Conservation (phyloP, 768 basidiomycete species). For the Brasilioporus rufonigricans region DNA sequence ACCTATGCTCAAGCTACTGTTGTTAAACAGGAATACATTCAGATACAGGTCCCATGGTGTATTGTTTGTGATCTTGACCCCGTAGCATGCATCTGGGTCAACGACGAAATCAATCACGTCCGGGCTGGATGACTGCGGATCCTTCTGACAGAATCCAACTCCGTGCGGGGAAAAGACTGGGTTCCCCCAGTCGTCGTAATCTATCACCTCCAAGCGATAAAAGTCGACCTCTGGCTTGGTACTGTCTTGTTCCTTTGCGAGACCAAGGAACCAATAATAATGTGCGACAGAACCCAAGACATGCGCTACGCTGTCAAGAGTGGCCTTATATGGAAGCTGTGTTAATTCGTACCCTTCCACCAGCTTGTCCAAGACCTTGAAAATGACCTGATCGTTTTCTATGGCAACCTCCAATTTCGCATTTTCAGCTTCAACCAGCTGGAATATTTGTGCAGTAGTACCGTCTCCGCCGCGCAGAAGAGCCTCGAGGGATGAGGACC, state of each 20-base stretch:
- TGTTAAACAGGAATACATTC: slow-evolving; percentile 44
- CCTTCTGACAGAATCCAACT: no score
- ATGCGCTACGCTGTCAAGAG: neutral
- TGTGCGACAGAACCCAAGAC: slow-evolving; percentile 13
- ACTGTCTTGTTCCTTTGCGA: neutral
- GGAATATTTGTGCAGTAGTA: neutral
- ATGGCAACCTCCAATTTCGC: neutral
- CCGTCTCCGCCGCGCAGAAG: neutral
- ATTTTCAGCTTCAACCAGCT: neutral
- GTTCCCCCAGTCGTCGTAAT: slow-evolving; percentile 4
- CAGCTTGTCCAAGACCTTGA: slow-evolving; percentile 2
- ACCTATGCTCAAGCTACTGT: slow-evolving; percentile 37
- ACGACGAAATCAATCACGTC: slow-evolving; percentile 17
- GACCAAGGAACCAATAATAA: slow-evolving; percentile 23
- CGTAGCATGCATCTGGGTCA: slow-evolving; percentile 27
- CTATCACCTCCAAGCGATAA: neutral
- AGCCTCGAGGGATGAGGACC: neutral
- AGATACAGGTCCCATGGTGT: slow-evolving; percentile 35
- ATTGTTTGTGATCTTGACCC: slow-evolving; percentile 36
- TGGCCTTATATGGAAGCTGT: neutral
- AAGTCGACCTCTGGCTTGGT: slow-evolving; percentile 10
- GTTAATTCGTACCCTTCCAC: neutral
- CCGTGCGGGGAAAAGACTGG: neutral
- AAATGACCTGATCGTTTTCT: neutral
- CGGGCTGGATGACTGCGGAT: no score